Base-by-base conservation (phyloP, 148 eudicot species). In the Rhododendron griersonianum region DNA sequence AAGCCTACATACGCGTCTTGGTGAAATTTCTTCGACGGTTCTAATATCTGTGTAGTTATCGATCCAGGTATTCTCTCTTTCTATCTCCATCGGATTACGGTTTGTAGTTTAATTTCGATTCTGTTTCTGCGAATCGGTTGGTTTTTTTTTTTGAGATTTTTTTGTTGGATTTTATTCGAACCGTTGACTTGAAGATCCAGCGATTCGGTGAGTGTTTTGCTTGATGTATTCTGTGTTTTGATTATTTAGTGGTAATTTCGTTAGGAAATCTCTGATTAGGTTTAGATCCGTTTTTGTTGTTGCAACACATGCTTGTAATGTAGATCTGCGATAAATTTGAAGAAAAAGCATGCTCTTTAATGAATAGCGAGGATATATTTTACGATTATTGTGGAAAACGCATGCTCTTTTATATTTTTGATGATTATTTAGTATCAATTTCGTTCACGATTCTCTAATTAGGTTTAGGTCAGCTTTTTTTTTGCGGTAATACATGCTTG, bases 161-260 rank as follows among this genome's bases (percentile, higher is more conserved):
- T 19, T 2, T 10, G 16, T 50, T 48, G 19, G 19, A 13, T 30
- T 84, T 69, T n/a, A 15, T 48, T 21, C 18, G 7, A 65, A 39
- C 51, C 4, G 53, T 44, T 6, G 80, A 50, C 11, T 61, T 3
- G 67, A 74, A 51, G 86, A 73, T 84, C 48, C 10, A 13, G 35
- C 48, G 75, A 41, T 73, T 84, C 1, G 86, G 86, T 84, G 50
- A 84, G 81, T 51, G 5, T 21, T 75, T 19, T 71, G 8, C 75
- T 28, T 67, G 63, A 2, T 73, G 73, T 83, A 11, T 7, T 65
- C 23, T 50, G 8, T 51, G 11, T 19, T 51, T 30, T 73, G 1
- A 33, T 11, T 84, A 33, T 28, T 74, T 50, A 3, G 41, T 33
- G 85, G 53, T 73, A 10, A 50, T 30, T 50, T 73, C 79, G 86